Base-by-base conservation (phyloP, 1,284 basidiomycete species). In the Tilletia setariae region DNA sequence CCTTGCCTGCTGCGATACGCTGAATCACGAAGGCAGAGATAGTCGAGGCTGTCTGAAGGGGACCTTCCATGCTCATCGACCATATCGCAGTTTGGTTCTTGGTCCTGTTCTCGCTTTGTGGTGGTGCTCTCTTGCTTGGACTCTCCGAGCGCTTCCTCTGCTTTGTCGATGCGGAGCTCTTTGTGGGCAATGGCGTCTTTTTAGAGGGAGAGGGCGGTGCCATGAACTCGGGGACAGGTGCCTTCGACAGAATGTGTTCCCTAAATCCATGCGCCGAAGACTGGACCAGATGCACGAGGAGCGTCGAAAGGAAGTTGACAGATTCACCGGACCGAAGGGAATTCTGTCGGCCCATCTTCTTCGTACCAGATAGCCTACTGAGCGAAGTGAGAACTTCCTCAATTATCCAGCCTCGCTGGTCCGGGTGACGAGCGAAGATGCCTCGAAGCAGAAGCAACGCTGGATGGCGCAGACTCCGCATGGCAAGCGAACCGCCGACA, bases 211-310 rank as follows among this genome's bases (percentile, higher is more conserved):
- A 25, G 0, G 56, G 56, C 51, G 51, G 51, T 28, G 51, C 21
- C 13, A 28, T 25, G 51, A 53, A 25, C 51, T 21, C 28, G 11
- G n/a, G 1, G 21, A 53, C 51, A 21, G 51, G 51, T 53, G 21
- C 51, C 21, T 53, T 61, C 28, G 56, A 61, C 13, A 35, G 28
- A 19, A 61, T 30, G 28, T 61, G 56, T 7, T 61, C 56, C 8
- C 56, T 25, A n/a, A 61, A 61, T 6, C 74, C 74, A 44, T 77
- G 70, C 23, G 76, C 67, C 90, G 90, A 3, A 0, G 94, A 94
- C 79, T 98, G 95, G 0, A 98, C 90, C n/a, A 98, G 89, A 77
- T 98, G 94, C 23, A 98, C 85, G 7, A 98, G 85, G 1, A 98
- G 85, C 0, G 95, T 94, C 2, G 91, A 94, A 25, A 95, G 90